Percentiles rank a stretch among this genome's conserved stretches.
Conservation (phyloP, 192 early-diverging fungal species). For the Irineochytrium annulatum region DNA sequence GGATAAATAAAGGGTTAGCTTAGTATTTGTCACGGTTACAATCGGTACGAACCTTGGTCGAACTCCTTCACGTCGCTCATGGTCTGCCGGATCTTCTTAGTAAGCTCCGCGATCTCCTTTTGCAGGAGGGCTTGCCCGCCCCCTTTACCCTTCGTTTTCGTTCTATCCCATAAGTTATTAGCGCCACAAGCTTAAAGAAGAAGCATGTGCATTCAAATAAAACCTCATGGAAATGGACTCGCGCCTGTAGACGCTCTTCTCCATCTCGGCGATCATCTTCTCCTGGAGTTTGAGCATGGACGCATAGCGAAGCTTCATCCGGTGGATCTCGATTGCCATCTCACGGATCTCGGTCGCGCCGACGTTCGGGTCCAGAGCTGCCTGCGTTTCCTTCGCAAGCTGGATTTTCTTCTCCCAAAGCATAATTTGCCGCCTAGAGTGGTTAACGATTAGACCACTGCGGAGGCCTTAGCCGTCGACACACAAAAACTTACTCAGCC, state of each 20-base stretch:
- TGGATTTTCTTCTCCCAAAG: conserved; percentile 69
- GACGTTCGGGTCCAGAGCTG: conserved; percentile 59
- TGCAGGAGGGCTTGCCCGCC: conserved; percentile 43
- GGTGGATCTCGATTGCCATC: conserved; percentile 59
- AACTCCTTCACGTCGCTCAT: conserved; percentile 48
- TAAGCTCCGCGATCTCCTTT: conserved; percentile 51
- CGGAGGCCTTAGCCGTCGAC: too few relatives aligned
- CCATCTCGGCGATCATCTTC: conserved; percentile 63
- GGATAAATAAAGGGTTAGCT: too few relatives aligned
- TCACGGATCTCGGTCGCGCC: conserved; percentile 58
- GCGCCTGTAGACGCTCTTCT: conserved; percentile 54
- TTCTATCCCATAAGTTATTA: conserved; percentile 14
- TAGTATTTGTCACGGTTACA: conserved; percentile 1
- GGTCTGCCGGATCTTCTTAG: conserved; percentile 43
- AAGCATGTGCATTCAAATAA: not conserved
- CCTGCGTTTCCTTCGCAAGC: conserved; percentile 61
- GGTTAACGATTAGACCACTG: not conserved
- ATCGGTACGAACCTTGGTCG: conserved; percentile 33
- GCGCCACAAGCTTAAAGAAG: not conserved
- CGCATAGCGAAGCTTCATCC: conserved; percentile 58
- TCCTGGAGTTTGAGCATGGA: conserved; percentile 61
- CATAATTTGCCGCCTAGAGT: conserved; percentile 55
- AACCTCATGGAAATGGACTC: conserved; percentile 50
- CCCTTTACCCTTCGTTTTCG: conserved; percentile 48
- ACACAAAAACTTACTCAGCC: conserved; percentile 43